Base-by-base conservation (phyloP, 2,329 filamentous ascomycete genomes). In the Aureobasidium sp. region DNA sequence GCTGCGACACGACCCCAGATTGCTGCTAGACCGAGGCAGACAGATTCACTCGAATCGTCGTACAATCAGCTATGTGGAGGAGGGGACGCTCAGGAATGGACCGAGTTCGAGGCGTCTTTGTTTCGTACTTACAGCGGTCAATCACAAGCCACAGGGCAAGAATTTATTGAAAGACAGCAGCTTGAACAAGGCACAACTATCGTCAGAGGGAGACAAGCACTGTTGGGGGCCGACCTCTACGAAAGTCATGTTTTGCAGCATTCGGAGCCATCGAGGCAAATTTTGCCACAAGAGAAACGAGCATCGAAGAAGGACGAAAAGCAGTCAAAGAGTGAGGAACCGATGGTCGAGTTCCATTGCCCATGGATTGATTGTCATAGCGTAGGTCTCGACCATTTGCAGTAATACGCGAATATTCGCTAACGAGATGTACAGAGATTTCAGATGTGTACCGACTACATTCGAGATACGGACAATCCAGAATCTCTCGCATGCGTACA, bases 401-500 rank as follows among this genome's bases (percentile, higher is more conserved):
- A 29, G 15, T 23, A 46, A 5, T 46, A 46, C 8, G 33, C n/a
- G 23, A 47, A 17, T 7, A 5, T 27, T 53, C n/a, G 17, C 38
- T 49, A 21, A 59, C 29, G 27, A n/a, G 23, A 25, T 11, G 4
- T 3, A 25, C 21, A 49, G 46, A n/a, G 25, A 47, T 37, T 60
- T 6, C 45, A 60, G 19, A 43, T 37, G 17, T 60, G 46, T 15
- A 19, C 57, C n/a, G 27, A 46, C 15, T 27, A 60, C 17, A 43
- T 43, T 25, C 57, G 37, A 50, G 46, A 43, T 5, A 37, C 25
- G 1, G 27, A 51, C 13, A 23, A 15, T 13, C 7, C 23, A 6
- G 21, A 49, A 8, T 40, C 49, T 9, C 38, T 64, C 3, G 45
- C 43, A 27, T 69, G 68, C 49, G 64, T 66, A 27, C 68, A 70